Evolutionary conservation across 495 filamentous ascomycete genomes (phyloP), one percentile per base, ranked within the genome.

Genomic region (Acidomyces sp.): DNA sequence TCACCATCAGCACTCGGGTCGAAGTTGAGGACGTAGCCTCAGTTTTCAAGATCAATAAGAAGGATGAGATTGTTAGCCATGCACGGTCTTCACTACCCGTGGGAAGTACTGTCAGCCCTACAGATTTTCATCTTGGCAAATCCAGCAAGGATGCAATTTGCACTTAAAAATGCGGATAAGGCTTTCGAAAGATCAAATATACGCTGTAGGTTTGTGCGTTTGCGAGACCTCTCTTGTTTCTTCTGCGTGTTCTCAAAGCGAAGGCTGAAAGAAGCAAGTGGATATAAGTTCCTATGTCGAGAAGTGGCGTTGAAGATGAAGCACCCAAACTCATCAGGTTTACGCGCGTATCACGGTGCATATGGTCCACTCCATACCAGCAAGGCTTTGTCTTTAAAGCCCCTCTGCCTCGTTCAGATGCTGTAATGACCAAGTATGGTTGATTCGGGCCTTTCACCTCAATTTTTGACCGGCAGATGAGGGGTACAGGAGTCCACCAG

Each of bases 391-490:
- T 47, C 7, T 21, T 87, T 3, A 63, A 77, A 27, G 74, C 74
- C 0, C 69, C 82, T 29, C 59, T 87, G 13, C 74, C 76, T 12
- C 72, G 60, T 16, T 52, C 63, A 2, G 56, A 64, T 44, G 61
- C 61, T 56, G 70, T 79, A 33, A 42, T 58, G 12, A 60, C 65
- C 3, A 79, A 75, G 26, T 56, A 80, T 36, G 67, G 59, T 38
- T 66, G 66, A 45, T 57, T 65, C 34, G 75, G 81, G 2, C 62
- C 77, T 29, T 82, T 77, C 55, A 41, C 94, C 11, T 87, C 76
- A 9, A 65, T 96, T 0, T 87, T 95, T 55, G 75, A 70, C 3
- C 68, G 90, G 29, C 83, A 85, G 1, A 58, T 96, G 5, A 77
- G 79, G 22, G 60, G 70, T 19, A 54, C 58, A 2, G 64, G 73